phyloP scores from a whole-genome alignment of 768 basidiomycete species.

The Lactarius trivialis region DNA sequence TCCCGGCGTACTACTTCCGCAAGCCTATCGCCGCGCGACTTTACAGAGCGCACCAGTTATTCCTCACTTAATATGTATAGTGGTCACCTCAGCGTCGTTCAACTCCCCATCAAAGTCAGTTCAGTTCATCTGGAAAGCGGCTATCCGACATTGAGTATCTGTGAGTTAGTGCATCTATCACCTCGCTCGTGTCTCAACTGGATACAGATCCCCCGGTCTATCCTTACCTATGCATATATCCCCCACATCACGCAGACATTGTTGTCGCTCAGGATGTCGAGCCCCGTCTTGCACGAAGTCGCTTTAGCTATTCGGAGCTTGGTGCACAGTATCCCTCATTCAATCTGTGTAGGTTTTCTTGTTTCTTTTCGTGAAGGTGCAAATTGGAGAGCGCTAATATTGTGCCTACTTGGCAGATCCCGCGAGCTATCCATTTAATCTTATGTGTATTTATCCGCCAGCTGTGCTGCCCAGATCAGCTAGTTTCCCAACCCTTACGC shows the following conservation, averaged over 20 bases:
- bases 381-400: neutral
- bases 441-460: constrained; percentile 11
- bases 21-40: too few relatives aligned
- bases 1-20: neutral
- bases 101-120: neutral
- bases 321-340: constrained; percentile 13
- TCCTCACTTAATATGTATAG: neutral
- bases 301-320: constrained; percentile 6
- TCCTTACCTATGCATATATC: constrained; percentile 9
- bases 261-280: neutral
- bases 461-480: neutral
- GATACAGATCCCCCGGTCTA: constrained; percentile 20
- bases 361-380: neutral
- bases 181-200: neutral
- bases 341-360: constrained; percentile 8
- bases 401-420: constrained; percentile 1
- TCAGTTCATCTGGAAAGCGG: neutral
- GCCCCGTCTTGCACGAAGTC: constrained; percentile 24
- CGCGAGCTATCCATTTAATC: constrained; percentile 9
- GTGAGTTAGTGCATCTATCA: constrained; percentile 1
- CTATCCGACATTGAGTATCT: constrained; percentile 10
- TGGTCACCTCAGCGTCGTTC: neutral
- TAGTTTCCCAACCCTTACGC: neutral
- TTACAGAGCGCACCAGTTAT: neutral
- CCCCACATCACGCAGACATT: neutral